Conservation (phyloP, 106 monocot species). For the Ottelia alismoides region DNA sequence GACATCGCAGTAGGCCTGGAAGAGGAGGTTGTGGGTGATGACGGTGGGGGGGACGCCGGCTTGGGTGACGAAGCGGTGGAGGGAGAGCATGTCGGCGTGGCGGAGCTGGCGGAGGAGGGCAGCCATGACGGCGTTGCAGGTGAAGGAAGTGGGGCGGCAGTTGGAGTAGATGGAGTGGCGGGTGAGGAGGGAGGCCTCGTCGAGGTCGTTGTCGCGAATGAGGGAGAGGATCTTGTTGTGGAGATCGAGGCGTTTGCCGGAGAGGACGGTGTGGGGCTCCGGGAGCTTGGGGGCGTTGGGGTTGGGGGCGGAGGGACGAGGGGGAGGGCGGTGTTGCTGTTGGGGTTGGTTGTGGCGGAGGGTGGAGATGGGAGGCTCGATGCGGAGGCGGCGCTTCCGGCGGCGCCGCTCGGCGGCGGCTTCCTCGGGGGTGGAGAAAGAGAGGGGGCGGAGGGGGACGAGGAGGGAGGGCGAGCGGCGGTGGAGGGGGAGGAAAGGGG, state of each 20-base stretch:
- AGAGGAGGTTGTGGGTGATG: constrained; percentile 77
- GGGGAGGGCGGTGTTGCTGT: constrained; percentile 14
- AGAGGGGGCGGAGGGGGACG: constrained; percentile 37
- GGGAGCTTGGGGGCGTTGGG: constrained; percentile 83
- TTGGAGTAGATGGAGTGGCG: constrained; percentile 99
- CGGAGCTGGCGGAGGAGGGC: constrained; percentile 76
- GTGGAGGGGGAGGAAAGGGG: constrained; percentile 13
- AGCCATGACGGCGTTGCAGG: constrained; percentile 74
- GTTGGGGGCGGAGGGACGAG: constrained; percentile 13
- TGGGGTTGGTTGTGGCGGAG: constrained; percentile 21
- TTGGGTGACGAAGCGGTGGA: constrained; percentile 90
- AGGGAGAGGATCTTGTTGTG: constrained; percentile 78
- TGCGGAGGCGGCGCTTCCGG: constrained; percentile 86
- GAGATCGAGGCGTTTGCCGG: constrained; percentile 62
- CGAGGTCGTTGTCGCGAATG: constrained; percentile 68
- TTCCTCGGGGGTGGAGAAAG: constrained; percentile 77
- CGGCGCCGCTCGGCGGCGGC: constrained; percentile 92
- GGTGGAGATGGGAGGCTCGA: constrained; percentile 71
- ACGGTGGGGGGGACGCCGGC: constrained; percentile 72
- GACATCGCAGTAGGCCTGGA: constrained; percentile 81
- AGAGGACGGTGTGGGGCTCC: constrained; percentile 49
- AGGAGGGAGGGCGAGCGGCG: constrained; percentile 5
- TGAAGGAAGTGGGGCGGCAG: constrained; percentile 91
- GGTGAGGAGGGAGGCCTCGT: constrained; percentile 85
- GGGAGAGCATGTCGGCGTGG: constrained; percentile 73